These are phyloP conservation scores for Didymella arachidicola DNA, from an alignment of 2,329 filamentous ascomycete genomes.

Conservation along the genomic window DNA sequence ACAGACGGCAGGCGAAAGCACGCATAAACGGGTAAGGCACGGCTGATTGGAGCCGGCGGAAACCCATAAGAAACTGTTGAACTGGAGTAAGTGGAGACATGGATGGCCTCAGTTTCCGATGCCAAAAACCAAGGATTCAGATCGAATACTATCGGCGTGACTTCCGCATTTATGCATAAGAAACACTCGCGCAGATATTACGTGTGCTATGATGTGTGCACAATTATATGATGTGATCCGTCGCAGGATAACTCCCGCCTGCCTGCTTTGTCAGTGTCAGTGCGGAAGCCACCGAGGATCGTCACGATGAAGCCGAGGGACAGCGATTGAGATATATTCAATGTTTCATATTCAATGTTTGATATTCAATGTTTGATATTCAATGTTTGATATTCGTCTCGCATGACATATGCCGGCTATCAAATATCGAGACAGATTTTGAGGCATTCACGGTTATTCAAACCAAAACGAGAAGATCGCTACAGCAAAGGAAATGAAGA, in stretches of 20 bases:
- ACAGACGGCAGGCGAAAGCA: conserved; percentile 4
- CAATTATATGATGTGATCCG: conserved; percentile 8
- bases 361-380: conserved; percentile 40
- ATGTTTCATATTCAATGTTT: conserved; percentile 37
- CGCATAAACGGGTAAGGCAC: conserved; percentile 8
- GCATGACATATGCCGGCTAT: conserved; percentile 21
- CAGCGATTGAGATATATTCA: conserved; percentile 32
- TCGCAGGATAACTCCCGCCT: background rate
- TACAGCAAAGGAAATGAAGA: conserved; percentile 19
- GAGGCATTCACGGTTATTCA: conserved; percentile 16
- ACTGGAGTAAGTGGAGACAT: conserved; percentile 14
- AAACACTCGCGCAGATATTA: conserved; percentile 3
- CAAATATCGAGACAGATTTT: conserved; percentile 16
- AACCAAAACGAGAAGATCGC: conserved; percentile 12
- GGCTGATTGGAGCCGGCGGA: conserved; percentile 9
- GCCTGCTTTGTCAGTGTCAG: conserved; percentile 4
- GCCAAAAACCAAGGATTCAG: background rate
- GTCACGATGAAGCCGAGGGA: conserved; percentile 12
- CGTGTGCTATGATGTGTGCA: conserved; percentile 7
- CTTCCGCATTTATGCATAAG: conserved; percentile 1
- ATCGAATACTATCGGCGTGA: conserved; percentile 5
- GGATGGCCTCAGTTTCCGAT: conserved; percentile 11
- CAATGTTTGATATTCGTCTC: conserved; percentile 32
- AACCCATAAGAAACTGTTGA: conserved; percentile 16
- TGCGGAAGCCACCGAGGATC: conserved; percentile 7